Evolutionary conservation across 768 basidiomycete genomes (phyloP), one percentile per base, ranked within the genome.

Genomic region (Hirschioporus abietinus): DNA sequence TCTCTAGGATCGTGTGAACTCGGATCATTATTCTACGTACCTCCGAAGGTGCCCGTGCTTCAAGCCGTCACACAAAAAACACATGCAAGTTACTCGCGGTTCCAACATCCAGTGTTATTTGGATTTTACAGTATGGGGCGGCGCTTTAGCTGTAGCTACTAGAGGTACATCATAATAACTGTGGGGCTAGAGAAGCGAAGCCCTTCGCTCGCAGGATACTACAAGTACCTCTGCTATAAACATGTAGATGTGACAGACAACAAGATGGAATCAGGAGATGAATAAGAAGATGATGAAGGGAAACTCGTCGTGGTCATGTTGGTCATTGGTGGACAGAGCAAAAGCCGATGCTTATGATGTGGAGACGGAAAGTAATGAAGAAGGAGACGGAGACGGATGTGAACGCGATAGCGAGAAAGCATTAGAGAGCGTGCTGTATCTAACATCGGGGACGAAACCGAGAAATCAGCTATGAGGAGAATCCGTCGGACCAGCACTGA

Each of bases 151-250:
- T 52, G 42, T 52, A 52, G 42, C 42, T 52, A 52, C 42, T 52
- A 52, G 42, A 52, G 42, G 42, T 52, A 52, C 42, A 52, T 61
- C 30, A 61, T 61, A 61, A 25, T 25, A 25, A 61, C 60, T 69
- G 70, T 72, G 81, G 81, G 81, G 76, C 81, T 81, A 80, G 72
- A 72, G 69, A 42, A 65, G 81, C 81, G 81, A 82, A 82, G 81
- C 82, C 81, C 81, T 82, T 82, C 82, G 81, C 81, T 73, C 68
- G 60, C 63, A 65, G 64, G 65, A 66, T 60, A 35, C 27, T 35
- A 36, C 68, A 61, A 66, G 36, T 30, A 24, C 35, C 52, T 66
- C 58, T 36, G 60, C 52, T 60, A 65, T 61, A 65, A 58, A 68
- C 59, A 60, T 65, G 63, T 35, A 15, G 61, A 57, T 64, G 65